These are phyloP conservation scores for Xylaria longipes DNA, from an alignment of 495 filamentous ascomycete genomes.

Conservation along the genomic window DNA sequence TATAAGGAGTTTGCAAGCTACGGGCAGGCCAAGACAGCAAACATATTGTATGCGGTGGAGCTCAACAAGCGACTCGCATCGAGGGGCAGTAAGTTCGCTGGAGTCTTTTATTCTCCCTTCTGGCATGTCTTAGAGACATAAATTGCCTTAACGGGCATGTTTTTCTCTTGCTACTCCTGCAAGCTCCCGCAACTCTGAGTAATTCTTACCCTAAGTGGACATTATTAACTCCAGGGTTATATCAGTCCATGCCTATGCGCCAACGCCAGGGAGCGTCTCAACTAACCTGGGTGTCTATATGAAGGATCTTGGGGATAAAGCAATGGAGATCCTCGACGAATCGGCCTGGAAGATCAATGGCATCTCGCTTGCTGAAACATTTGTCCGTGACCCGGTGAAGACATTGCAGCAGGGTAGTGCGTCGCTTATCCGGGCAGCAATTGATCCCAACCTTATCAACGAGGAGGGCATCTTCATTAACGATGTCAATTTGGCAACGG, in stretches of 20 bases:
- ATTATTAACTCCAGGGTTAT: too few species aligned
- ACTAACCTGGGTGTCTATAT: conserved; percentile 40
- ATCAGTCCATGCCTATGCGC: conserved; percentile 44
- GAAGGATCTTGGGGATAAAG: conserved; percentile 9
- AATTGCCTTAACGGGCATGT: too few species aligned
- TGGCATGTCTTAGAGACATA: too few species aligned
- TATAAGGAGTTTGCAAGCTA: conserved; percentile 58
- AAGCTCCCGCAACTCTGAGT: too few species aligned
- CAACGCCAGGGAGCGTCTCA: conserved; percentile 53
- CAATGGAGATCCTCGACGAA: conserved; percentile 17
- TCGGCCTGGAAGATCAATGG: conserved; percentile 34
- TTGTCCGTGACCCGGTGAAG: conserved; percentile 46
- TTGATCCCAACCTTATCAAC: conserved; percentile 45
- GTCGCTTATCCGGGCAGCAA: conserved; percentile 50
- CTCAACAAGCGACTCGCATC: conserved; percentile 51
- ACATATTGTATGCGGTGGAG: conserved; percentile 62
- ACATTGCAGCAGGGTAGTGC: conserved; percentile 50
- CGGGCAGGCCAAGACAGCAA: conserved; percentile 64
- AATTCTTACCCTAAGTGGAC: too few species aligned
- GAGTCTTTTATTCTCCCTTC: too few species aligned
- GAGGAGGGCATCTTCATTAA: conserved; percentile 46
- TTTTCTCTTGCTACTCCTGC: too few species aligned
- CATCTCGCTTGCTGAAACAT: conserved; percentile 42
- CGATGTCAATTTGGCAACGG: conserved; percentile 33
- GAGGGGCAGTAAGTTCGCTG: too few species aligned